Base-by-base conservation (phyloP, 768 basidiomycete genomes). In the Boletus speciosus region DNA sequence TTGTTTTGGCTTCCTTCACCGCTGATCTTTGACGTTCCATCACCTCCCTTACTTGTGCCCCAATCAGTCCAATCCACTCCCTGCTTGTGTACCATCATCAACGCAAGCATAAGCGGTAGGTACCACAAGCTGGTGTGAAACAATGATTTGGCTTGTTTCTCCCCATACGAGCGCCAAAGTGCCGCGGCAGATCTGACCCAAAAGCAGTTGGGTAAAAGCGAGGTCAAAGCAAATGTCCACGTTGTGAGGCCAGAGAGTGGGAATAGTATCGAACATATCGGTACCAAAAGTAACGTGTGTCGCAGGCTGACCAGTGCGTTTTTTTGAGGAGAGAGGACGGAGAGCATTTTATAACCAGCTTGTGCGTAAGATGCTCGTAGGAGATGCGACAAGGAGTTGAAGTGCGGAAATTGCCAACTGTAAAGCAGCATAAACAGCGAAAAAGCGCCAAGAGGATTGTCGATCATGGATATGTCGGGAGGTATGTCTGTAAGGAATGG, bases 331-430 rank as follows among this genome's bases (percentile, higher is more conserved):
- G 84, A 78, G 46, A 90, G 73, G 52, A 93, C 88, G 32, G 86
- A 84, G 11, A 98, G 81, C 97, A 99, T 99, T 48, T 80, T 81
- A 68, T 95, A 99, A 16, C 95, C 95, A 19, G 88, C 92, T 66
- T 92, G 85, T 5, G 97, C 92, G 71, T 99, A 99, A 19, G 88
- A 88, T 10, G 81, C 83, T 36, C 95, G 84, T 9, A 95, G 81
- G 47, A 95, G 76, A 71, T 97, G 83, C 8, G 94, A 86, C n/a
- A 99, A 78, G 1, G 93, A 71, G 71, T 95, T 98, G 76, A 99
- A 98, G 70, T 99, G 96, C 35, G 96, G 95, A 74, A 98, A 98
- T 67, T 99, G 97, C 96, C 96, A 99, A 56, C 88, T 89, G 75
- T 86, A 99, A 9, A 97, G 80, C 44, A 98, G 71, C 72, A 86